Base-by-base conservation (phyloP, 2,329 filamentous ascomycete species). In the Rhynchosporium agropyri region DNA sequence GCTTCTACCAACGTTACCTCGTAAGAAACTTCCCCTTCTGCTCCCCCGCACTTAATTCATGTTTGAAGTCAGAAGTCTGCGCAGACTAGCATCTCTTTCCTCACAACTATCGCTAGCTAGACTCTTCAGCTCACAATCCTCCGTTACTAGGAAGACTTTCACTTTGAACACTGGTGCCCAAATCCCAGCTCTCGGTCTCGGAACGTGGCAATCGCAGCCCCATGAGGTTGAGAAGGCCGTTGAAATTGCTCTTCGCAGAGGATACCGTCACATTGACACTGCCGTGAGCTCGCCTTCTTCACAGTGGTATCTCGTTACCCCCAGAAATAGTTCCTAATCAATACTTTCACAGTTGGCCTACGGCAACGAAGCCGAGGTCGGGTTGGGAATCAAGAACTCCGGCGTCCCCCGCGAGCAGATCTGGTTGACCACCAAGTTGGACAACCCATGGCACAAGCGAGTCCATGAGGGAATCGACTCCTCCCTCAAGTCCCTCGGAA, bases 371-470 rank as follows among this genome's bases (percentile, higher is more conserved):
- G 77, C 79, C 58, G 86, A 89, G 72, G 86, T 90, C 26, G 87
- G 88, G 64, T 77, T 81, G 60, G 88, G 86, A 60, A 88, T 90
- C 74, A 81, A 80, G 68, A 83, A 83, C 86, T 94, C 72, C 2
- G 86, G 85, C 36, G 83, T 90, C 1, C 82, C 86, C n/a, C 83
- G 88, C 29, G 79, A 82, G 61, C 78, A 89, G 70, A 84, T 90
- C 74, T 91, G 85, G 82, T 76, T 90, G 63, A 94, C 91, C 58
- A 92, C 90, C 70, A 96, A 95, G 83, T 84, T 94, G 60, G 85
- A 91, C 81, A 92, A 93, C 82, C 83, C 88, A 57, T 89, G 87
- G 83, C 89, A 92, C 78, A 86, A 89, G 78, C 82, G 84, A 65
- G 88, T 88, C 33, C 77, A 80, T 45, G 83, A 88, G 73, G 88